These are phyloP conservation scores for Vitis hybrid DNA, from an alignment of 177 flowering plant species.

Conservation along the genomic window DNA sequence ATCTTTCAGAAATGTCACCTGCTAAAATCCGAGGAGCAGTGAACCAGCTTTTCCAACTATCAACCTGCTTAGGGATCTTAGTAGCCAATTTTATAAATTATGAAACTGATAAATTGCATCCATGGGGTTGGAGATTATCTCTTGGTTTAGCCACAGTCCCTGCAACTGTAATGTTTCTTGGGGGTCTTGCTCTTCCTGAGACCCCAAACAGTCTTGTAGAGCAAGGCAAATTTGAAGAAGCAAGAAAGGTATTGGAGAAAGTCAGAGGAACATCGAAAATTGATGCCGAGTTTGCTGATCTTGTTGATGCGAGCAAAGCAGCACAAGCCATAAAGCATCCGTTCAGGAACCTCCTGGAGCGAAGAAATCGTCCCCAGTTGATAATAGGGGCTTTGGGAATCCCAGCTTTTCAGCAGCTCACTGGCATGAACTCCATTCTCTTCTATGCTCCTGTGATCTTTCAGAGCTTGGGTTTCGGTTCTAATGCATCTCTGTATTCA, in stretches of 20 bases:
- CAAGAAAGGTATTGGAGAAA: conserved; percentile 49
- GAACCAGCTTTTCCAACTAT: conserved; percentile 76
- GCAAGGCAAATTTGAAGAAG: conserved; percentile 72
- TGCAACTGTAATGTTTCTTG: conserved; percentile 65
- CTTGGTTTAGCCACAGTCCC: conserved; percentile 77
- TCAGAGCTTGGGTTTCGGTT: conserved; percentile 80
- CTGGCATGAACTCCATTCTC: conserved; percentile 86
- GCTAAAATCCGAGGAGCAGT: conserved; percentile 71
- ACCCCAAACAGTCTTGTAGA: conserved; percentile 93
- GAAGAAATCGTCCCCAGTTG: conserved; percentile 73
- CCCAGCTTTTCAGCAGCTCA: conserved; percentile 90
- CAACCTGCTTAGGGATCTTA: conserved; percentile 72
- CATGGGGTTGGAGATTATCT: conserved; percentile 92
- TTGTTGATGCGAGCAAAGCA: conserved; percentile 66
- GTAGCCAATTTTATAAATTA: conserved; percentile 77
- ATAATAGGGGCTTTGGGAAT: conserved; percentile 76
- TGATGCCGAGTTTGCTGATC: conserved; percentile 76
- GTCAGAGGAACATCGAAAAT: conserved; percentile 74
- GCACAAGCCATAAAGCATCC: conserved; percentile 75
- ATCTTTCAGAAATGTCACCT: conserved; percentile 88
- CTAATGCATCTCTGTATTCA: conserved; percentile 62
- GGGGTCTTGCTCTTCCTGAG: conserved; percentile 74
- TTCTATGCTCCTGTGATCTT: conserved; percentile 94
- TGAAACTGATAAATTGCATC: conserved; percentile 59
- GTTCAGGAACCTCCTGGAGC: conserved; percentile 59